These are phyloP conservation scores for Aciculoconidium aculeatum DNA, from an alignment of 805 yeast genomes.

Conservation along the genomic window DNA sequence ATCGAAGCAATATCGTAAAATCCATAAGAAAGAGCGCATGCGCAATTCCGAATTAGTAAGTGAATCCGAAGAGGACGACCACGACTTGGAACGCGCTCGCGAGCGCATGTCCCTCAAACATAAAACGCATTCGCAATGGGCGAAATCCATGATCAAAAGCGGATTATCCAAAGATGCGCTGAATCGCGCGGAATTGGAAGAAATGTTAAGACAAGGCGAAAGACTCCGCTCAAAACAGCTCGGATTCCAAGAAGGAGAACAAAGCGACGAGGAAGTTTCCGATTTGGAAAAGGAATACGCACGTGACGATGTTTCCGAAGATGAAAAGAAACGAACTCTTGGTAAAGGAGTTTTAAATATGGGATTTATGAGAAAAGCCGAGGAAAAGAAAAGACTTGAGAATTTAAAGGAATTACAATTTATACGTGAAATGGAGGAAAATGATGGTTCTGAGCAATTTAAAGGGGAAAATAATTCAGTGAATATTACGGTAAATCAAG, in stretches of 20 bases:
- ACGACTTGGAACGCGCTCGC: slow-evolving; percentile 71
- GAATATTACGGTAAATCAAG: slow-evolving; percentile 54
- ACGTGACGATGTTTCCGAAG: slow-evolving; percentile 31
- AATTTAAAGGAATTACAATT: slow-evolving; percentile 50
- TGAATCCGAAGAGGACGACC: slow-evolving; percentile 57
- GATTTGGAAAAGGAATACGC: slow-evolving; percentile 38
- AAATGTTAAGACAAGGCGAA: slow-evolving; percentile 87
- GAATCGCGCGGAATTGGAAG: slow-evolving; percentile 86
- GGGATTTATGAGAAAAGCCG: slow-evolving; percentile 95
- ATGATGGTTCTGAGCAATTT: slow-evolving; percentile 34
- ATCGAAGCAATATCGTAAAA: slow-evolving; percentile 81
- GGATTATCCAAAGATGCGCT: slow-evolving; percentile 86
- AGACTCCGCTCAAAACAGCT: slow-evolving; percentile 64
- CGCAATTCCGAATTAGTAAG: slow-evolving; percentile 65
- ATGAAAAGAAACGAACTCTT: slow-evolving; percentile 29
- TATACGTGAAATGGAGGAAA: slow-evolving; percentile 43
- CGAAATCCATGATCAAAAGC: slow-evolving; percentile 79
- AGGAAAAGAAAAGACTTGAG: slow-evolving; percentile 53
- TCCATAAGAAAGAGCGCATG: slow-evolving; percentile 77
- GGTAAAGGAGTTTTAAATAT: slow-evolving; percentile 89
- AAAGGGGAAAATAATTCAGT: slow-evolving; percentile 36
- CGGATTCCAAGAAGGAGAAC: slow-evolving; percentile 54
- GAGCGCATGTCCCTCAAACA: slow-evolving; percentile 93
- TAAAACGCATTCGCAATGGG: slow-evolving; percentile 86
- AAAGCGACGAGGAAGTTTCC: slow-evolving; percentile 48